Evolutionary conservation across 257 asterid species (phyloP).

Genomic region (Voacanga thouarsii): DNA sequence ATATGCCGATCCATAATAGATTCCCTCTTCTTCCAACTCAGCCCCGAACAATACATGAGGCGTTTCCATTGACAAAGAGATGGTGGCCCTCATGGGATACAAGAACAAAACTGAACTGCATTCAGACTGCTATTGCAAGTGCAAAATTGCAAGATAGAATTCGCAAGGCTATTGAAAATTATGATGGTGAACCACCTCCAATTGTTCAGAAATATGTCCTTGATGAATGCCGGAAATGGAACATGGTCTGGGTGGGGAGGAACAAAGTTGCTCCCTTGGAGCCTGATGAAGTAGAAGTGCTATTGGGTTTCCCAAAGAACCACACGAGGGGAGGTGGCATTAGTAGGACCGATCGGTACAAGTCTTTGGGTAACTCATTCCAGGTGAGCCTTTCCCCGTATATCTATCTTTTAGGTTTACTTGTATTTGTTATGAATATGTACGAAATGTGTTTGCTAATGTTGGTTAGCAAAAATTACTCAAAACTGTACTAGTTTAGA

Average conservation of each 20-base stretch:
- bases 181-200: slow-evolving; percentile 52
- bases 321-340: slow-evolving; percentile 95
- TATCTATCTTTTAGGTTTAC: not conserved
- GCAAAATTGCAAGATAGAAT: slow-evolving; percentile 39
- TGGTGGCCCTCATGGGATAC: slow-evolving; percentile 61
- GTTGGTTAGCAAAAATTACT: not conserved
- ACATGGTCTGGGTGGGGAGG: slow-evolving; percentile 84
- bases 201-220: slow-evolving; percentile 44
- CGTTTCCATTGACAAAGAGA: slow-evolving; percentile 38
- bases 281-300: slow-evolving; percentile 74
- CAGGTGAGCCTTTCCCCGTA: slow-evolving; percentile 47
- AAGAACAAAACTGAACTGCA: slow-evolving; percentile 38
- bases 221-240: slow-evolving; percentile 81
- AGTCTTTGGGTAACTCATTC: slow-evolving; percentile 83
- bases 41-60: slow-evolving; percentile 38
- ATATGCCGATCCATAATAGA: slow-evolving; percentile 34
- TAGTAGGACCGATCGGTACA: slow-evolving; percentile 79
- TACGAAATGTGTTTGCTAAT: not conserved
- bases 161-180: slow-evolving; percentile 33
- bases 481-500: no score
- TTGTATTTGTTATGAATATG: not conserved
- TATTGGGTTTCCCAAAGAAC: slow-evolving; percentile 75
- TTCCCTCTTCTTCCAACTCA: slow-evolving; percentile 38
- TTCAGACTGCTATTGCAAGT: slow-evolving; percentile 46
- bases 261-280: slow-evolving; percentile 87